These are phyloP conservation scores for Blattamonas nauphoetae DNA, from an alignment of 78 protist genomes.

Conservation along the genomic window DNA sequence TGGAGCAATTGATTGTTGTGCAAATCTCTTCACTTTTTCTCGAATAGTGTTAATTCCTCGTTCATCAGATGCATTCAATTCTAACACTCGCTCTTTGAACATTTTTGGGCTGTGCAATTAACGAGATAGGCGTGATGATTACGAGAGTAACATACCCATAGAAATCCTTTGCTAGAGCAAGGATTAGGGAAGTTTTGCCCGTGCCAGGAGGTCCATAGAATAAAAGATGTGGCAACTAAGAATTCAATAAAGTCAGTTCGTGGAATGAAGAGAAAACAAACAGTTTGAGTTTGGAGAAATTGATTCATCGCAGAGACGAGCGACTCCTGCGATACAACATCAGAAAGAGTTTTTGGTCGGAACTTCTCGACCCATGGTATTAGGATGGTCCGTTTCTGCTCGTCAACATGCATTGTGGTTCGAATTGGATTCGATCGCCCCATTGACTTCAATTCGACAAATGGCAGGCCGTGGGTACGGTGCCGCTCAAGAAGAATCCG, in stretches of 20 bases:
- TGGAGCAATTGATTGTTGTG: slow-evolving; percentile 31
- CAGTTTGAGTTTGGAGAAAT: slow-evolving; percentile 45
- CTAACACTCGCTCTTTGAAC: slow-evolving; percentile 62
- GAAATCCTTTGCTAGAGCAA: slow-evolving; percentile 75
- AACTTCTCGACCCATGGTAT: slow-evolving; percentile 41
- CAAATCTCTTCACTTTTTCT: slow-evolving; percentile 74
- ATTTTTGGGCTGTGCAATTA: slow-evolving; percentile 37
- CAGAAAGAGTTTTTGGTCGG: slow-evolving; percentile 77
- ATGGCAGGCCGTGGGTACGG: too few relatives aligned
- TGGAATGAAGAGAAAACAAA: background rate
- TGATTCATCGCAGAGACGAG: slow-evolving; percentile 54
- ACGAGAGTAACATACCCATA: slow-evolving; percentile 56
- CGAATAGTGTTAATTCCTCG: slow-evolving; percentile 89
- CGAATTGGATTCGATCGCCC: too few relatives aligned
- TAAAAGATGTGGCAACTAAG: slow-evolving; percentile 79
- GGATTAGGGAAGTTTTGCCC: slow-evolving; percentile 89
- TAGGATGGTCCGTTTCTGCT: too few relatives aligned
- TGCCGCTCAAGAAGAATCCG: background rate
- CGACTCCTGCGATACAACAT: slow-evolving; percentile 76
- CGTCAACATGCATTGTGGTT: too few relatives aligned
- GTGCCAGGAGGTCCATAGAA: slow-evolving; percentile 99
- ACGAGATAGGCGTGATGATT: too few relatives aligned
- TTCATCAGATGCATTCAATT: slow-evolving; percentile 96
- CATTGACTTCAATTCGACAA: too few relatives aligned
- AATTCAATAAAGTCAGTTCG: background rate